phyloP scores from a whole-genome alignment of 2,329 filamentous ascomycete species.

The Botrytis elliptica region DNA sequence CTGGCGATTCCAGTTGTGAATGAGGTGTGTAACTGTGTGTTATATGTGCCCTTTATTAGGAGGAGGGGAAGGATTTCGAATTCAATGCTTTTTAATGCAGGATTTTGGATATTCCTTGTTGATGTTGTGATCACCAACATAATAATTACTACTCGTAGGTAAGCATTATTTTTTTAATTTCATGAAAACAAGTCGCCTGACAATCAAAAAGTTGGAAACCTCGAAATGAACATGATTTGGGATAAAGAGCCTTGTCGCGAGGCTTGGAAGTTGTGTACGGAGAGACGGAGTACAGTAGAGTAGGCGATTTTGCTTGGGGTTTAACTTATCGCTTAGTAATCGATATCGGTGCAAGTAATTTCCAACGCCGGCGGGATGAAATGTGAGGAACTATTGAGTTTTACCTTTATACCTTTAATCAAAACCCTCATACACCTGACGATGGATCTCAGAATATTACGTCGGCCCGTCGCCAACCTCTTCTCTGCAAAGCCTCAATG shows the following conservation, averaged over 20 bases:
- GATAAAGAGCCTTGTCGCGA: not conserved
- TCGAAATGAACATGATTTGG: not conserved
- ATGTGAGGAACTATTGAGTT: not conserved
- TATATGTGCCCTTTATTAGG: not conserved
- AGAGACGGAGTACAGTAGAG: too few species aligned
- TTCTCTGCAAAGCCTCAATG: slow-evolving; percentile 34
- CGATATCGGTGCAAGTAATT: too few species aligned
- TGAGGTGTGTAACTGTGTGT: not conserved
- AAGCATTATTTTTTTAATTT: not conserved
- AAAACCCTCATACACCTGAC: slow-evolving; percentile 18
- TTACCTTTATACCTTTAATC: not conserved
- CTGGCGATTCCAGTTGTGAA: not conserved
- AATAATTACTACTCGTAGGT: too few species aligned
- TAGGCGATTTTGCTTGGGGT: too few species aligned
- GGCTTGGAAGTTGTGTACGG: not conserved
- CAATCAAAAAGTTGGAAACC: not conserved
- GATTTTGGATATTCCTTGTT: not conserved
- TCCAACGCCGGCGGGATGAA: too few species aligned
- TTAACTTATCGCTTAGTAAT: too few species aligned
- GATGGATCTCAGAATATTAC: slow-evolving; percentile 38
- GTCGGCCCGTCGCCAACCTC: slow-evolving; percentile 35
- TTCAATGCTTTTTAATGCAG: not conserved
- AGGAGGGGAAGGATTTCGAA: too few species aligned
- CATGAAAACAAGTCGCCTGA: slow-evolving; percentile 7
- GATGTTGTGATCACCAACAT: not conserved